Conservation (phyloP, 331 rosid genomes). For the Phaseolus coccineus region DNA sequence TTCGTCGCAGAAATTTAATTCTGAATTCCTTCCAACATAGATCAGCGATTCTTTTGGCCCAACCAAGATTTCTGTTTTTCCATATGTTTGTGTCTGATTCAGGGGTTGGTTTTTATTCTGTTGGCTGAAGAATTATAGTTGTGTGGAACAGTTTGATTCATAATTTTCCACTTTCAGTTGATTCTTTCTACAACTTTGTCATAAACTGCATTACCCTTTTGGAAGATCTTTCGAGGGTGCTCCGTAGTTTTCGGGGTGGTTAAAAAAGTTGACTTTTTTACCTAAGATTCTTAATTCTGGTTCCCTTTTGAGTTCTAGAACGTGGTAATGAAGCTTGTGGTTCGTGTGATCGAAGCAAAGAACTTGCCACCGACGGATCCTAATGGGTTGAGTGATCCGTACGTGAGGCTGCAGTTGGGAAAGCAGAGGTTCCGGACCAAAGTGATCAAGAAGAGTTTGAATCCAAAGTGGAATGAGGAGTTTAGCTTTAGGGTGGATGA, state of each 20-base stretch:
- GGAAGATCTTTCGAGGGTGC: constrained; percentile 42
- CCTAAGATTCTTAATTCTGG: constrained; percentile 19
- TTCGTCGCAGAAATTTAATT: not conserved
- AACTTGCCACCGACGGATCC: constrained; percentile 83
- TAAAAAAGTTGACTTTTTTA: constrained; percentile 42
- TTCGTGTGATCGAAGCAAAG: constrained; percentile 88
- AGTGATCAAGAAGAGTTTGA: constrained; percentile 85
- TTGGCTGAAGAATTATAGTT: constrained; percentile 22
- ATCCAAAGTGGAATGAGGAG: constrained; percentile 92
- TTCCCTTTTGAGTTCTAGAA: constrained; percentile 5
- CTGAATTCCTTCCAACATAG: constrained; percentile 6
- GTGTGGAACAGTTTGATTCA: constrained; percentile 22
- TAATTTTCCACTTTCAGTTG: constrained; percentile 22
- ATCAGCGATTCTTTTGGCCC: constrained; percentile 27
- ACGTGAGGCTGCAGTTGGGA: constrained; percentile 86
- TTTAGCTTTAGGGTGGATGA: constrained; percentile 88
- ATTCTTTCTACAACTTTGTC: constrained; percentile 1
- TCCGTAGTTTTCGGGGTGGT: not conserved
- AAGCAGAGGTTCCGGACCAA: constrained; percentile 82
- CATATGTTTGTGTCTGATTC: constrained; percentile 3
- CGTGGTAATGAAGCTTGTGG: constrained; percentile 77
- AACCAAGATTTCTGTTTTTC: not conserved
- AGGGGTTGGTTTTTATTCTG: constrained; percentile 16
- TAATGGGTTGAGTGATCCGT: constrained; percentile 92
- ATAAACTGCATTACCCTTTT: constrained; percentile 42